phyloP scores from a whole-genome alignment of 1,139 yeast genomes.

The Yamadazyma membranifaciens region DNA sequence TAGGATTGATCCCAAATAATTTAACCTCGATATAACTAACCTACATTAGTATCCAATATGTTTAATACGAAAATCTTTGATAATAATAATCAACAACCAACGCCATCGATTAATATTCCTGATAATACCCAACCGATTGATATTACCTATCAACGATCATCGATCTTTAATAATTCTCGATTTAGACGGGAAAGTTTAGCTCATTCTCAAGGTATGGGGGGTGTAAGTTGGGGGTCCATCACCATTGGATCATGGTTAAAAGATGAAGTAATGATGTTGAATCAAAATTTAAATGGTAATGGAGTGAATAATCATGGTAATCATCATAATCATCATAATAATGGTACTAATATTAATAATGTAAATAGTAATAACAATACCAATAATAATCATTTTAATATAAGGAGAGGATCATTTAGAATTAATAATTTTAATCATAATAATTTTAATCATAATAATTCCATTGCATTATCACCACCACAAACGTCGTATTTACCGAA shows the following conservation, averaged over 20 bases:
- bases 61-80: conserved; percentile 37
- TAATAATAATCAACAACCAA: conserved; percentile 13
- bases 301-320: conserved; percentile 1
- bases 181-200: conserved; percentile 87
- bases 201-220: conserved; percentile 97
- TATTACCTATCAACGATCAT: conserved; percentile 44
- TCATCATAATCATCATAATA: too few relatives aligned
- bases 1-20: too few relatives aligned
- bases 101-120: conserved; percentile 18
- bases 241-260: conserved; percentile 95
- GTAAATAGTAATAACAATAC: neutral
- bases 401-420: conserved; percentile 42
- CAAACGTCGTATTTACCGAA: conserved; percentile 83
- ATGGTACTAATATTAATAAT: too few relatives aligned
- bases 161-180: conserved; percentile 36
- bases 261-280: conserved; percentile 76
- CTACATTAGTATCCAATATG: conserved; percentile 16
- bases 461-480: conserved; percentile 60
- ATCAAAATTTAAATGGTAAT: conserved; percentile 9
- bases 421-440: conserved; percentile 18
- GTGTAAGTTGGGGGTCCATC: conserved; percentile 96
- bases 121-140: conserved; percentile 46
- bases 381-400: conserved; percentile 14
- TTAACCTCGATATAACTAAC: too few relatives aligned
- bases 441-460: conserved; percentile 13